Evolutionary conservation across 768 basidiomycete species (phyloP), one percentile per base, ranked within the genome.

Genomic region (Leccinellum luteum): DNA sequence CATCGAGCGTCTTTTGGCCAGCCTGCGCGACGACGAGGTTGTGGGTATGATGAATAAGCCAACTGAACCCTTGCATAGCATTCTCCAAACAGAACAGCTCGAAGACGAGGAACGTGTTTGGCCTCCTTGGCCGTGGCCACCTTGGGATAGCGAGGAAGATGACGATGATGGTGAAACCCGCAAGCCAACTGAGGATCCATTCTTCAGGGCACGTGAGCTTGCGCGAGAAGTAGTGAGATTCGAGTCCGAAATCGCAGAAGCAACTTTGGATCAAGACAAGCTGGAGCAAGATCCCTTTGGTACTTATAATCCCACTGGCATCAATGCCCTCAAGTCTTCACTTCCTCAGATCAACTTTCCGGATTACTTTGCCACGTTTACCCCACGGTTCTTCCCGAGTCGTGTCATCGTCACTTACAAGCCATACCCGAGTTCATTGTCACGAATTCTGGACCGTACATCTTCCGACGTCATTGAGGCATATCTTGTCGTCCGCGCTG

Each of bases 91-190:
- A 75, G 50, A 77, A 77, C 60, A 73, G 63, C 8, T 67, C 54
- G 62, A 78, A 75, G 57, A 66, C 3, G 44, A 56, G 19, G 67
- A 73, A 31, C 67, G 32, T 48, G 76, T 82, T 28, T 90, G 87
- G 89, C 90, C 89, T 44, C 87, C 87, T 38, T 86, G 88, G 87
- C 86, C 89, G 15, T 88, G 89, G 89, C 89, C 90, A 66, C 92
- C 93, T 6, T 94, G 90, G 89, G 86, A 81, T 44, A 85, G 74
- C 25, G 85, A 85, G 30, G 84, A 79, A 17, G 84, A 79, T n/a
- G 77, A 75, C 30, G 76, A 76, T 6, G 73, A 74, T 34, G 71
- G 74, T 17, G 77, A 80, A 28, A 70, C 64, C 35, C 61, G 69
- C 41, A 79, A 78, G 55, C 69, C 60, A 2, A 54, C 65, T 13